Conservation (phyloP, 1,284 basidiomycete genomes). For the Tilletia horrida region DNA sequence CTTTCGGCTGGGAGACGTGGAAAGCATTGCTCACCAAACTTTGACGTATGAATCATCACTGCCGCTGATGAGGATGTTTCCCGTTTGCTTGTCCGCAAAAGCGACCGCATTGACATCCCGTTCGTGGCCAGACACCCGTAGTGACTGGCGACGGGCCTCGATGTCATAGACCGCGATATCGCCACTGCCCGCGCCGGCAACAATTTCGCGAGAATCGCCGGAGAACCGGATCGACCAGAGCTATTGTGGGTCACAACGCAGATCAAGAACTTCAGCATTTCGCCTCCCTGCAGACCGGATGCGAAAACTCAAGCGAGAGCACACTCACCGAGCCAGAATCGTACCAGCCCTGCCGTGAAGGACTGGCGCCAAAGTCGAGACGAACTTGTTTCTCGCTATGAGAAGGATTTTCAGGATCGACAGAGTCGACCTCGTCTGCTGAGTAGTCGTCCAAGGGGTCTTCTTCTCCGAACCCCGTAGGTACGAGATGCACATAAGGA, state of each 20-base stretch:
- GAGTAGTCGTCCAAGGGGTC: not conserved
- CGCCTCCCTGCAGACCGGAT: not conserved
- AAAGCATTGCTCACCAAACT: slow-evolving; percentile 63
- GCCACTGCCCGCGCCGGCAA: slow-evolving; percentile 63
- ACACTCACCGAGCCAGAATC: slow-evolving; percentile 38
- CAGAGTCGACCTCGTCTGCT: slow-evolving; percentile 24
- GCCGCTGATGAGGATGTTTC: slow-evolving; percentile 88
- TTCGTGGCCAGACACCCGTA: slow-evolving; percentile 77
- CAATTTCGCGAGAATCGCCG: slow-evolving; percentile 87
- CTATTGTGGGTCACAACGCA: slow-evolving; percentile 34
- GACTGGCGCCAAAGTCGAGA: slow-evolving; percentile 53
- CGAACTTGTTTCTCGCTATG: slow-evolving; percentile 43
- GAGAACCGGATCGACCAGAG: slow-evolving; percentile 95
- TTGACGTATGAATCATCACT: slow-evolving; percentile 92
- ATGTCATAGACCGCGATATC: slow-evolving; percentile 81
- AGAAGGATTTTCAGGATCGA: slow-evolving; percentile 22
- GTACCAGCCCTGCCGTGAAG: slow-evolving; percentile 54
- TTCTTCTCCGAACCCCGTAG: slow-evolving; percentile 63
- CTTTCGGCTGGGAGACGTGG: not conserved
- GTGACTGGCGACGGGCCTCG: slow-evolving; percentile 70
- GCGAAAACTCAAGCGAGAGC: not conserved
- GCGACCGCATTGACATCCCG: slow-evolving; percentile 92
- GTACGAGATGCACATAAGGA: slow-evolving; percentile 77
- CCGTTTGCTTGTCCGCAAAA: slow-evolving; percentile 86
- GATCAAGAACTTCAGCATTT: not conserved